phyloP scores from a whole-genome alignment of 768 basidiomycete genomes.

The Rhodosporidiobolus sp. region DNA sequence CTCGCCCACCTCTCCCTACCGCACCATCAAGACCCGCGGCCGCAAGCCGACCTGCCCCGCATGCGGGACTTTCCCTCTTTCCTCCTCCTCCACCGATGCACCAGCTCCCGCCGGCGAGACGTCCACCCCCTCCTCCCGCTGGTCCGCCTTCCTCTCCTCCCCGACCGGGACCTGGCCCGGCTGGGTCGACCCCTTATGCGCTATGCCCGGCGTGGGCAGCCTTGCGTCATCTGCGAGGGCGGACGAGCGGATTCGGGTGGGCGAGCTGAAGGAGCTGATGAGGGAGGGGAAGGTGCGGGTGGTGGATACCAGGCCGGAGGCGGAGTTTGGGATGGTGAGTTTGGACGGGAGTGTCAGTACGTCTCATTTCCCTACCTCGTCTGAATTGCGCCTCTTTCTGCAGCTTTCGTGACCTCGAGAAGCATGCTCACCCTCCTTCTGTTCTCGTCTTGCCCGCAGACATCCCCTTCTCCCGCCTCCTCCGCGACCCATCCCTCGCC shows the following conservation, averaged over 20 bases:
- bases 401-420: no score
- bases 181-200: conserved; percentile 36
- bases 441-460: conserved; percentile 4
- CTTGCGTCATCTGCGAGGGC: not conserved
- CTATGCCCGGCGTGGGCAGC: conserved; percentile 13
- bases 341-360: conserved; percentile 31
- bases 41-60: conserved; percentile 69
- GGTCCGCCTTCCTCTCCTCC: conserved; percentile 23
- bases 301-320: conserved; percentile 29
- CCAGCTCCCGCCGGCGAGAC: no score
- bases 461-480: conserved; percentile 26
- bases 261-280: not conserved
- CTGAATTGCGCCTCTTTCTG: not conserved
- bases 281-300: not conserved
- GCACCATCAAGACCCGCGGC: conserved; percentile 74
- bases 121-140: conserved; percentile 8
- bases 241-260: not conserved
- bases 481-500: conserved; percentile 19
- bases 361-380: not conserved
- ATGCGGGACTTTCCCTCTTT: conserved; percentile 57
- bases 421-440: not conserved
- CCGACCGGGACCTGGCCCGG: conserved; percentile 11
- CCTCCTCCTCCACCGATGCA: not conserved
- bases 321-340: conserved; percentile 36
- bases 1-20: conserved; percentile 62